Evolutionary conservation across 768 basidiomycete genomes (phyloP), one percentile per base, ranked within the genome.

Genomic region (Coprinellus aureogranulatus): DNA sequence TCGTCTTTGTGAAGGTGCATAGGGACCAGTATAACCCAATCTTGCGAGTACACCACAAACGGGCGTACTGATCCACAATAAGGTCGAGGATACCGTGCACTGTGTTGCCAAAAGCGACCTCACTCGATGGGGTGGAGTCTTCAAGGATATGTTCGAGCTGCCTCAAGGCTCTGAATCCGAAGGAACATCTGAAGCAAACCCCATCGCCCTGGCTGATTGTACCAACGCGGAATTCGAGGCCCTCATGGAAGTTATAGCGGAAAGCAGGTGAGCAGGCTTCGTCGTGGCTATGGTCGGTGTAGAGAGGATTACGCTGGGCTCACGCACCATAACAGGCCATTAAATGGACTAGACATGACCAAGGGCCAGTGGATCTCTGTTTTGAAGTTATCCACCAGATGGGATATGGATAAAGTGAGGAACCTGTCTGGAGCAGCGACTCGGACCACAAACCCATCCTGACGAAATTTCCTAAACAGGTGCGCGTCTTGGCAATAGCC

Each of bases 81-180:
- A 53, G 53, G 53, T 54, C 20, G 53, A 54, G 41, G 30, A 54
- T 54, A 45, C 44, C 12, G 37, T 54, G 23, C 41, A 54, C 26
- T 39, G 40, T 28, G 26, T 54, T 16, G 25, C 53, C 2, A 23
- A 22, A 27, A 40, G 41, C 25, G 18, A 45, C 9, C 23, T 54
- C 27, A 39, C 39, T 11, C 39, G 20, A 2, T 41, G 44, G 39
- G 39, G 37, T 16, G 18, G 22, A 9, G n/a, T 28, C 4, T 54
- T 54, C 23, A 54, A 41, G 25, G 39, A 54, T 26, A 54, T 54
- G 53, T 44, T 54, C 22, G 16, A 54, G 12, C 41, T 54, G 39
- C 40, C 53, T 42, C 53, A 54, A n/a, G 53, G 2, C 12, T 3
- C 12, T 1, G 26, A 27, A 9, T 20, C 16, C 11, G 40, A 54